These are phyloP conservation scores for Trichosporon sp. DNA, from an alignment of 1,284 basidiomycete species.

Conservation along the genomic window DNA sequence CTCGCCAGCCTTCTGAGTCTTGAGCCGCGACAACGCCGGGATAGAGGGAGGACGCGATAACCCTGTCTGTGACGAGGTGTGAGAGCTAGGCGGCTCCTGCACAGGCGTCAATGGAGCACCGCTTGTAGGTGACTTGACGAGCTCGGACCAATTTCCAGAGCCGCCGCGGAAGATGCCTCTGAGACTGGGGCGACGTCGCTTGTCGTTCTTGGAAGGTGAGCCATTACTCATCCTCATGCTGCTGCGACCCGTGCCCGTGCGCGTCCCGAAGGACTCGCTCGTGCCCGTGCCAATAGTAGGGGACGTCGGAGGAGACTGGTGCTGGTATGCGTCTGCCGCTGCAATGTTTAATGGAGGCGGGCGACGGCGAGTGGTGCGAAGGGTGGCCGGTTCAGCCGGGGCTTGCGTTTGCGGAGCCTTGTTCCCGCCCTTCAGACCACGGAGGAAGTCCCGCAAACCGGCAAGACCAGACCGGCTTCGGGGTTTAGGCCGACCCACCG, in stretches of 20 bases:
- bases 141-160: constrained; percentile 41
- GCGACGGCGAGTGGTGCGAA: background rate
- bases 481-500: constrained; percentile 16
- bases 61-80: background rate
- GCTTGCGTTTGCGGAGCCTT: background rate
- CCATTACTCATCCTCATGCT: background rate
- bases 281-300: background rate
- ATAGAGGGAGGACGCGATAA: constrained; percentile 11
- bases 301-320: constrained; percentile 8
- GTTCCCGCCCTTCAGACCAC: constrained; percentile 19
- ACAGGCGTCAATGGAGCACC: constrained; percentile 2
- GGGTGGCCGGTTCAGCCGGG: background rate
- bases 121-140: constrained; percentile 19
- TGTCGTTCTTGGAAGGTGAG: constrained; percentile 4
- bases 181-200: constrained; percentile 28
- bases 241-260: constrained; percentile 4
- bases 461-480: constrained; percentile 30
- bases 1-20: background rate
- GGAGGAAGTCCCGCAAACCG: constrained; percentile 41
- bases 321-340: constrained; percentile 2
- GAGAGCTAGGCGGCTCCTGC: background rate
- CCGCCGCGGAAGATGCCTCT: constrained; percentile 36
- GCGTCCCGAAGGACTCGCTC: constrained; percentile 2
- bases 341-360: constrained; percentile 14
- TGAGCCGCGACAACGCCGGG: constrained; percentile 13